Percentiles rank a stretch among this genome's conserved stretches.
phyloP scores from a whole-genome alignment of 2,329 filamentous ascomycete genomes.

The Davidsoniella neocaledoniae region DNA sequence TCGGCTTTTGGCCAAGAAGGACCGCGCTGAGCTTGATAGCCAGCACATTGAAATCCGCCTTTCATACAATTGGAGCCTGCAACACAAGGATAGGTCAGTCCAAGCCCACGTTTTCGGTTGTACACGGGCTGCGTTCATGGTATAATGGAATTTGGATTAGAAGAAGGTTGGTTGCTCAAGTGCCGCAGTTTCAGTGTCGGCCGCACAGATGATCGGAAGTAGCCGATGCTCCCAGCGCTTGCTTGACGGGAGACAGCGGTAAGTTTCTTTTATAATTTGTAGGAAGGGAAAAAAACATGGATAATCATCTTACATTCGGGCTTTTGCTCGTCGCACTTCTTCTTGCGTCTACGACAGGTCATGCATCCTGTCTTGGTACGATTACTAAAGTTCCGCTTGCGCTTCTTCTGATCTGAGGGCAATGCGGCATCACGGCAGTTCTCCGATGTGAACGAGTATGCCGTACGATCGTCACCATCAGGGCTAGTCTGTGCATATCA shows the following conservation, averaged over 20 bases:
- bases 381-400: slow-evolving; percentile 78
- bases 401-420: slow-evolving; percentile 48
- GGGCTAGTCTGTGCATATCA: slow-evolving; percentile 12
- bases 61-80: slow-evolving; percentile 76
- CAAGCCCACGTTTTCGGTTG: neutral
- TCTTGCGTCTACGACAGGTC: slow-evolving; percentile 82
- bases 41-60: slow-evolving; percentile 79
- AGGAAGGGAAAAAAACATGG: neutral
- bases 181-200: neutral
- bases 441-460: slow-evolving; percentile 27
- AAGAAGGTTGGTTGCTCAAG: neutral
- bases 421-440: slow-evolving; percentile 32
- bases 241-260: neutral
- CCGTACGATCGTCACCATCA: slow-evolving; percentile 15
- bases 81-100: neutral
- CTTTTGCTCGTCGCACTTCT: slow-evolving; percentile 93
- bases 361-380: slow-evolving; percentile 90
- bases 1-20: slow-evolving; percentile 60
- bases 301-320: slow-evolving; percentile 51
- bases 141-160: neutral
- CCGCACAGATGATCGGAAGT: too few species aligned
- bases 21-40: slow-evolving; percentile 68
- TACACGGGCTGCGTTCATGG: neutral
- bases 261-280: neutral
- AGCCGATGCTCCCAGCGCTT: too few species aligned